Percentiles rank a stretch among this genome's conserved stretches.
Evolutionary conservation across 768 basidiomycete species (phyloP).

Genomic region (Xerocomellus intermedius): DNA sequence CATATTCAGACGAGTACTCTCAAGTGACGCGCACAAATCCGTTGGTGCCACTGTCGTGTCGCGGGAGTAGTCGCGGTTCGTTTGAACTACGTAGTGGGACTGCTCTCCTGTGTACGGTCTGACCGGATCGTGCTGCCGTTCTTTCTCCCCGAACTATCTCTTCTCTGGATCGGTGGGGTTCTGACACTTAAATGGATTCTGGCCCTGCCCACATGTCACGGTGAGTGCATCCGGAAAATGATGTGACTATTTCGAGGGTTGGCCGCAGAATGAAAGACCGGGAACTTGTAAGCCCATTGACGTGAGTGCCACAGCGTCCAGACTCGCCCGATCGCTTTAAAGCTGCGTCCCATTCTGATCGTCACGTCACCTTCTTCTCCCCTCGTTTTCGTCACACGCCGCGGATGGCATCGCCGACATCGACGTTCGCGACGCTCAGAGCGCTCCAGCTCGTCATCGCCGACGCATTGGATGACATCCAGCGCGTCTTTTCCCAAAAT

Average conservation of each 20-base stretch:
- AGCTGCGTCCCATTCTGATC: slow-evolving; percentile 3
- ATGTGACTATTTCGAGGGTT: slow-evolving; percentile 18
- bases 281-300: slow-evolving; percentile 4
- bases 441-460: slow-evolving; percentile 66
- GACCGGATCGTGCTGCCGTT: slow-evolving; percentile 7
- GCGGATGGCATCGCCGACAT: slow-evolving; percentile 34
- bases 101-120: not conserved
- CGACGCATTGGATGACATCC: slow-evolving; percentile 67
- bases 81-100: not conserved
- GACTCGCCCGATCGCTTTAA: slow-evolving; percentile 12
- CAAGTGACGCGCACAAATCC: not conserved
- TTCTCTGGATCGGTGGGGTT: slow-evolving; percentile 19
- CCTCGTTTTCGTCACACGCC: slow-evolving; percentile 11
- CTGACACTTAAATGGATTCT: slow-evolving; percentile 16
- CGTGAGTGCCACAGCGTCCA: not conserved
- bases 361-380: slow-evolving; percentile 7
- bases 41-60: not conserved
- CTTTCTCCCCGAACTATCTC: slow-evolving; percentile 1
- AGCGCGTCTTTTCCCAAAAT: slow-evolving; percentile 48
- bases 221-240: slow-evolving; percentile 9
- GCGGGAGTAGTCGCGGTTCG: not conserved
- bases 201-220: not conserved
- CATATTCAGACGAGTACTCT: not conserved
- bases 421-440: slow-evolving; percentile 63
- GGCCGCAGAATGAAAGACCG: not conserved